These are phyloP conservation scores for Azolla pinnata DNA, from an alignment of 75 land plant genomes.

Conservation along the genomic window DNA sequence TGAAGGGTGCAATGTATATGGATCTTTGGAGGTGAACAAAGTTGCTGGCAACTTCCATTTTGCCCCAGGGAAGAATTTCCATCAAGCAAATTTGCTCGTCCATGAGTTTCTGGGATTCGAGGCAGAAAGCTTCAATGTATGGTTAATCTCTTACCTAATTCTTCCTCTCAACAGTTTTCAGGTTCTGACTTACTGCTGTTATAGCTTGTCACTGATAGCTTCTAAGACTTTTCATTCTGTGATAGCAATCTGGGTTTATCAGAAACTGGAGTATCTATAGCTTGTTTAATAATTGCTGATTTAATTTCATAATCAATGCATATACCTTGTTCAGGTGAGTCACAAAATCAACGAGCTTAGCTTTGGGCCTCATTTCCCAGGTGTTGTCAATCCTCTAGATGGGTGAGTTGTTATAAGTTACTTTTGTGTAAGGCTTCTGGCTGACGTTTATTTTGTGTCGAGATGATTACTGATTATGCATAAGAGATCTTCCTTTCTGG, in stretches of 20 bases:
- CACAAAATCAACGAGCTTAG: constrained; percentile 82
- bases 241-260: too few species aligned
- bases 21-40: constrained; percentile 89
- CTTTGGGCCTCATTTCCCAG: constrained; percentile 88
- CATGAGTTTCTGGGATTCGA: constrained; percentile 56
- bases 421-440: too few species aligned
- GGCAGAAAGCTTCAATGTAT: constrained; percentile 72
- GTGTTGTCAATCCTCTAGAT: constrained; percentile 88
- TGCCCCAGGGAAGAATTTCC: constrained; percentile 93
- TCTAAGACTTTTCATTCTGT: too few species aligned
- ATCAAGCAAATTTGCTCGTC: constrained; percentile 60
- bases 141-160: constrained; percentile 10
- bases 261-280: too few species aligned
- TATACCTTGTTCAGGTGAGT: too few species aligned
- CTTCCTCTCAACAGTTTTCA: too few species aligned
- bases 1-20: constrained; percentile 93
- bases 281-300: too few species aligned
- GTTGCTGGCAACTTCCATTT: constrained; percentile 98
- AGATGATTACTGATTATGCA: not conserved
- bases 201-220: too few species aligned
- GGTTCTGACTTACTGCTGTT: too few species aligned
- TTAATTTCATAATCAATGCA: too few species aligned
- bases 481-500: too few species aligned
- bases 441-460: not conserved
- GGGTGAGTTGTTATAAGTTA: constrained; percentile 49